Percentiles rank a stretch among this genome's conserved stretches.
Evolutionary conservation across 805 yeast species (phyloP).

Genomic region (Clavispora fructus): DNA sequence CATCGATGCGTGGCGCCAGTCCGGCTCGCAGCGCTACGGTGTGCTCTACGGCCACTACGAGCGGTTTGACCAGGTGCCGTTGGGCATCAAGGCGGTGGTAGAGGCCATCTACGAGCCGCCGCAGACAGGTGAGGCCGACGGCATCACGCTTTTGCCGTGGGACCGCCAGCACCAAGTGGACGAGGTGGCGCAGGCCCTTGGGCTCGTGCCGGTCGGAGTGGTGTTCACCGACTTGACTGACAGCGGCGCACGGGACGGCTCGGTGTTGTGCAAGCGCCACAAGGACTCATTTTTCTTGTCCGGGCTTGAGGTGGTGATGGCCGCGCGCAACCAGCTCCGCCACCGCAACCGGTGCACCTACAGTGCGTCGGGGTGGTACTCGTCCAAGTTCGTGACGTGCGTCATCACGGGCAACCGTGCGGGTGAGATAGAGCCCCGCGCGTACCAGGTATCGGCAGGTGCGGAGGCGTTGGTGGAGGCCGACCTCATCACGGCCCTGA

Average conservation of each 20-base stretch:
- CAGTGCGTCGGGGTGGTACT: slow-evolving; percentile 58
- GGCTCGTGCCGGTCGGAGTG: slow-evolving; percentile 70
- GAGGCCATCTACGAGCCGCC: slow-evolving; percentile 93
- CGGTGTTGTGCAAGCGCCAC: slow-evolving; percentile 89
- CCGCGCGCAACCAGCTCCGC: slow-evolving; percentile 69
- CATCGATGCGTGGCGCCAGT: slow-evolving; percentile 85
- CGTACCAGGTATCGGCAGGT: slow-evolving; percentile 82
- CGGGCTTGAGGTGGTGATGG: slow-evolving; percentile 79
- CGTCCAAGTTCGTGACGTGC: slow-evolving; percentile 92
- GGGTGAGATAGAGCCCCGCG: slow-evolving; percentile 85
- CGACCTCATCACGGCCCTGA: slow-evolving; percentile 78
- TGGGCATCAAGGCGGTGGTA: slow-evolving; percentile 91
- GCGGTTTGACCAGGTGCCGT: slow-evolving; percentile 74
- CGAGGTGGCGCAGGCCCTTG: slow-evolving; percentile 50
- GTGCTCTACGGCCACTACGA: slow-evolving; percentile 78
- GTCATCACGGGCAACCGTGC: slow-evolving; percentile 83
- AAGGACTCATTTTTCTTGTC: slow-evolving; percentile 85
- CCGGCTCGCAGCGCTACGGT: slow-evolving; percentile 86
- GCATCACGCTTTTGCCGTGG: slow-evolving; percentile 57
- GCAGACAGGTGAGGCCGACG: slow-evolving; percentile 82
- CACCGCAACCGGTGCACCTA: slow-evolving; percentile 61
- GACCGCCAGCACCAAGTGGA: slow-evolving; percentile 52
- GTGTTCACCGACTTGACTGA: slow-evolving; percentile 88
- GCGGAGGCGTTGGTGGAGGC: slow-evolving; percentile 89
- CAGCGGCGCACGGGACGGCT: slow-evolving; percentile 79